Base-by-base conservation (phyloP, 768 basidiomycete genomes). In the Lactifluus echinatus region DNA sequence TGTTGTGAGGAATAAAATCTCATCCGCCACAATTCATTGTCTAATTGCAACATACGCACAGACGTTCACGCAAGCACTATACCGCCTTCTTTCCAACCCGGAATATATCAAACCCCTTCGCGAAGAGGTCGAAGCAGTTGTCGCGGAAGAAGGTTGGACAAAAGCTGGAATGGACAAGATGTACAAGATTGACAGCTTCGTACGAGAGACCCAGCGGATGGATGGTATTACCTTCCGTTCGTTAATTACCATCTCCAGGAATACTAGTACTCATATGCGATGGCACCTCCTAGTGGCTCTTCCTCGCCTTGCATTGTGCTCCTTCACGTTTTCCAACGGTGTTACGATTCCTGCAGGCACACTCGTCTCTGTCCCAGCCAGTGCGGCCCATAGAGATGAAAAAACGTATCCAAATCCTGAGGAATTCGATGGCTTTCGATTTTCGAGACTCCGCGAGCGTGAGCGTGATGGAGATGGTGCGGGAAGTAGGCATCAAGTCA, bases 181-280 rank as follows among this genome's bases (percentile, higher is more conserved):
- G 72, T 57, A 59, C 50, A 71, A 69, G 43, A 23, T 72, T 8
- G 72, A 73, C 59, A 72, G 71, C 53, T 70, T 73, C 59, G 42
- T 73, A 24, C 65, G 64, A 46, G 72, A 73, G 59, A 66, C 61
- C 4, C 64, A 63, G 52, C 59, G 71, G 2, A 2, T 65, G 8
- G 60, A 66, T 43, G 64, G 64, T 2, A 14, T 69, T 4, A 2
- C 0, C 12, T 0, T 4, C 24, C 1, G 42, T 50, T 4, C 28
- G 28, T 31, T 8, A 12, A n/a, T n/a, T n/a, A n/a, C n/a, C n/a
- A n/a, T n/a, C n/a, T n/a, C n/a, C n/a, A n/a, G n/a, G n/a, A n/a
- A n/a, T n/a, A n/a, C n/a, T n/a, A 31, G 7, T 26, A n/a, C 50
- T 40, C 29, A 39, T 23, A 1, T 31, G 10, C 0, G 12, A 4